phyloP scores from a whole-genome alignment of 140 eudicot species.

The Stevia rebaudiana region DNA sequence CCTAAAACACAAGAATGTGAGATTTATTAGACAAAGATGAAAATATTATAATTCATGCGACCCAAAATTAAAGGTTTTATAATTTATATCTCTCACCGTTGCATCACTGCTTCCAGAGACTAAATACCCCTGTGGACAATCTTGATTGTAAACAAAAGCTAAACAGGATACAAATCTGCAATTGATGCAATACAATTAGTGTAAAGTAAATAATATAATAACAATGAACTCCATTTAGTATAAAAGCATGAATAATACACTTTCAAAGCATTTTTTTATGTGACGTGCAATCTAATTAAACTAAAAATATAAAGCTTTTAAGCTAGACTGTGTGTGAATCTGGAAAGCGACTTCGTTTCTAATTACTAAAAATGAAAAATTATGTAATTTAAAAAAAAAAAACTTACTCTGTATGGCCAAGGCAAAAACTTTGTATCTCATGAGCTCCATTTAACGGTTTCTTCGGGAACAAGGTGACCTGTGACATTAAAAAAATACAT shows the following conservation, averaged over 20 bases:
- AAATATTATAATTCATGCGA: neutral
- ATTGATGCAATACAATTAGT: conserved; percentile 3
- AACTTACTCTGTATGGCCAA: conserved; percentile 94
- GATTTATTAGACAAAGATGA: neutral
- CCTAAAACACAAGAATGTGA: conserved; percentile 39
- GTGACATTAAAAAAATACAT: conserved; percentile 15
- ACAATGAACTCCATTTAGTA: neutral
- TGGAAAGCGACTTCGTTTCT: neutral
- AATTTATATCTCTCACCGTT: conserved; percentile 61
- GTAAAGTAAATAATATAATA: neutral
- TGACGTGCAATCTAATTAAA: neutral
- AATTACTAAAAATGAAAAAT: neutral
- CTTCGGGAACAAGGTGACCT: conserved; percentile 83
- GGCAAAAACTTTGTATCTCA: conserved; percentile 93
- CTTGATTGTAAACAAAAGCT: conserved; percentile 51
- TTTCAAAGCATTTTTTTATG: neutral
- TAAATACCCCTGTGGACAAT: conserved; percentile 57
- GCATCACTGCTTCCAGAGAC: conserved; percentile 97
- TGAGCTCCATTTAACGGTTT: conserved; percentile 80
- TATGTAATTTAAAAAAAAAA: conserved; percentile 21
- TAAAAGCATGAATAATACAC: neutral
- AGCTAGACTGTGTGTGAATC: neutral
- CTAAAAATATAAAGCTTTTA: neutral
- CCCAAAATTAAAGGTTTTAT: neutral
- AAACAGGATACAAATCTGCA: conserved; percentile 82